Conservation (phyloP, 2,329 filamentous ascomycete genomes). For the Talaromyces sp. region DNA sequence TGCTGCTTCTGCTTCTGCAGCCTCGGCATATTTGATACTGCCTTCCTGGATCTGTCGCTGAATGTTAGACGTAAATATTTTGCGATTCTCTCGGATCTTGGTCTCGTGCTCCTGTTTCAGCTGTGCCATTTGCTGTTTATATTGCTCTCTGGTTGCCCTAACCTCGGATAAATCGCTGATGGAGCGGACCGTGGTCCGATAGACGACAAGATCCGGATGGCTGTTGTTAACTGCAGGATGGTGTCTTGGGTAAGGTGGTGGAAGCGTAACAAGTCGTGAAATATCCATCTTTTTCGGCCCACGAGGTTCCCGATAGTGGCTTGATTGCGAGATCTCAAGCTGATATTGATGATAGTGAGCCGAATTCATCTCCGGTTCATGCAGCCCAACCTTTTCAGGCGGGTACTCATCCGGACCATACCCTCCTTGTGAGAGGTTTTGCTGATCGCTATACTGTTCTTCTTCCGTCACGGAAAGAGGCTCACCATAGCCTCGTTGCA, state of each 20-base stretch:
- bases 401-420: constrained; percentile 58
- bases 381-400: constrained; percentile 58
- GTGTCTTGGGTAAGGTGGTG: constrained; percentile 88
- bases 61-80: constrained; percentile 66
- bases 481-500: constrained; percentile 59
- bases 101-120: constrained; percentile 49
- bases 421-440: constrained; percentile 18
- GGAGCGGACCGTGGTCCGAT: constrained; percentile 66
- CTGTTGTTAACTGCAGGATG: constrained; percentile 94
- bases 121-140: constrained; percentile 47
- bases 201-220: constrained; percentile 79
- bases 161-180: constrained; percentile 71
- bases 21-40: constrained; percentile 75
- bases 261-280: constrained; percentile 84
- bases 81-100: constrained; percentile 56
- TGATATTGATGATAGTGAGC: constrained; percentile 17
- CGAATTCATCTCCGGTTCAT: constrained; percentile 39
- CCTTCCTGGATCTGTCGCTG: constrained; percentile 73
- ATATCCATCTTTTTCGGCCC: constrained; percentile 64
- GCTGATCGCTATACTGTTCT: constrained; percentile 20
- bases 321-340: not conserved
- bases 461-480: constrained; percentile 24
- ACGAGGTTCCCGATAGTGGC: constrained; percentile 26
- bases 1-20: constrained; percentile 73
- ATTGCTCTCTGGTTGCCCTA: constrained; percentile 56